Evolutionary conservation across 1,284 basidiomycete genomes (phyloP).

Genomic region (Pascua guehoae): DNA sequence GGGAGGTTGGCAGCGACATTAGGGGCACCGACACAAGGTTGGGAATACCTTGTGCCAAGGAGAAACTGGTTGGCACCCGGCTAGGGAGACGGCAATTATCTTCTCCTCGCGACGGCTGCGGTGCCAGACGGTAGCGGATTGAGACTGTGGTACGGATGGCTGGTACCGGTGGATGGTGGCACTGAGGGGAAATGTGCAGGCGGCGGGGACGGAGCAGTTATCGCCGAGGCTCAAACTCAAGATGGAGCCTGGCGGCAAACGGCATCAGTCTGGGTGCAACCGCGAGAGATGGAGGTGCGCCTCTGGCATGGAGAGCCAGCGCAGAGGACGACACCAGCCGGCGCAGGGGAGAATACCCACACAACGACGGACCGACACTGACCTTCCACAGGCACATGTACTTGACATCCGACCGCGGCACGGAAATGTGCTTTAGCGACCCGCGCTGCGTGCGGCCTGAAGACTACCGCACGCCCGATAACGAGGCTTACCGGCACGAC

Average conservation of each 20-base stretch:
- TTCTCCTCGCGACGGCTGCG: too few species aligned
- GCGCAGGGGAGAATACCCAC: not conserved
- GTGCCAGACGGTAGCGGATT: too few species aligned
- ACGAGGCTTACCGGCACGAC: slow-evolving; percentile 22
- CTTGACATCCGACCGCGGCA: slow-evolving; percentile 18
- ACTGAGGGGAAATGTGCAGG: too few species aligned
- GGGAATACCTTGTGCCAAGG: too few species aligned
- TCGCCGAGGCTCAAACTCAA: not conserved
- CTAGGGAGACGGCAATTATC: too few species aligned
- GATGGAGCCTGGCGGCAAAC: not conserved
- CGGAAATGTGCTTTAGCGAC: slow-evolving; percentile 37
- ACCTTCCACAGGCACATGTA: slow-evolving; percentile 1
- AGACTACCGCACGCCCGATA: slow-evolving; percentile 31
- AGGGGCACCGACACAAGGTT: too few species aligned
- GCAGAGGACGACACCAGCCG: too few species aligned
- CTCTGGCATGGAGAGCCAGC: not conserved
- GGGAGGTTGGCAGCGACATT: too few species aligned
- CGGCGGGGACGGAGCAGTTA: not conserved
- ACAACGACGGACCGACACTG: not conserved
- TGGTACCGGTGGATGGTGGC: too few species aligned
- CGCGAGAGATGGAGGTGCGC: not conserved
- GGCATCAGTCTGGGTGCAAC: not conserved
- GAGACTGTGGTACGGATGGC: too few species aligned
- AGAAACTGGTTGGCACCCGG: too few species aligned
- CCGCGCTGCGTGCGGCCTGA: slow-evolving; percentile 40